Evolutionary conservation across 1,139 yeast genomes (phyloP), one percentile per base, ranked within the genome.

Genomic region (Kodamaea sp.): DNA sequence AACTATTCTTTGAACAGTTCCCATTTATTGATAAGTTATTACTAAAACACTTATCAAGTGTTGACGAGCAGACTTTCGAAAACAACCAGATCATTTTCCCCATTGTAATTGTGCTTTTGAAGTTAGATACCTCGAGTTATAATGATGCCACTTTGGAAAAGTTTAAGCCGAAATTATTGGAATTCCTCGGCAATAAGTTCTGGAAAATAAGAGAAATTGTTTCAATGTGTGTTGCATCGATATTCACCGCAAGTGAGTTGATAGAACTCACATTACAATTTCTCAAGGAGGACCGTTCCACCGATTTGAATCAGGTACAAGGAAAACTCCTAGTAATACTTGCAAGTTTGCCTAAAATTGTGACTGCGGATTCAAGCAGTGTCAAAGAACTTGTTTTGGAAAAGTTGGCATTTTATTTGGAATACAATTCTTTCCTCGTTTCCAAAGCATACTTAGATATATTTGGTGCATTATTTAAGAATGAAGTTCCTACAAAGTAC

Each of bases 191-290:
- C 13, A 50, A 78, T 43, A 63, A 60, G 29, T 66, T 72, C 36
- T 90, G 96, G 96, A 88, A 87, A 48, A 73, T 90, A 3, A 72
- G 98, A 41, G 96, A 89, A 53, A 76, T 86, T 75, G 83, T 95
- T 0, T 88, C 96, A 0, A 69, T 83, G 51, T 76, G 89, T 3
- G 51, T 87, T 2, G 76, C 83, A 0, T 62, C 82, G 0, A 59
- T 84, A 38, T 57, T 70, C 2, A 55, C 61, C 7, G 55, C 59
- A 15, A 58, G 52, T 1, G 52, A 51, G 5, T 13, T 26, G 18
- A 15, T 7, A 8, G 27, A 24, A 10, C n/a, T n/a, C n/a, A n/a
- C n/a, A n/a, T 18, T 18, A 18, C 21, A 18, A 9, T 18, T 26
- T 7, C 10, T 4, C 15, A 26, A 15, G 15, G 15, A n/a, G 13